phyloP scores from a whole-genome alignment of 805 yeast species.

The Nakazawaea ambrosiae region DNA sequence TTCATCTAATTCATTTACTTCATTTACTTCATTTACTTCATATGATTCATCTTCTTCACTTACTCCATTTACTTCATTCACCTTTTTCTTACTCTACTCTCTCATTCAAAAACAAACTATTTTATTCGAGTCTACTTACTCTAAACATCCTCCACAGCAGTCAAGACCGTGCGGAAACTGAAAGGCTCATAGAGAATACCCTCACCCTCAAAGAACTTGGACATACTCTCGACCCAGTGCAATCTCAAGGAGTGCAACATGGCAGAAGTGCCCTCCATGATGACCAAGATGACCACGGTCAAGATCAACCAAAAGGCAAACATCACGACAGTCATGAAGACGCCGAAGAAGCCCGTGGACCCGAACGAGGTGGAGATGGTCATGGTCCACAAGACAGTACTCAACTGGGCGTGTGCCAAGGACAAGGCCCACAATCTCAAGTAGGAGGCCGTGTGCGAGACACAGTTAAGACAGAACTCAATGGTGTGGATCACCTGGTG shows the following conservation, averaged over 20 bases:
- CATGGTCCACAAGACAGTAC: constrained; percentile 72
- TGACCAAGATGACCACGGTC: constrained; percentile 61
- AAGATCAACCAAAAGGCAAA: constrained; percentile 73
- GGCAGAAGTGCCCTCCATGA: constrained; percentile 83
- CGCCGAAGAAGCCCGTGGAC: constrained; percentile 45
- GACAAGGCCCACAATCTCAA: constrained; percentile 75
- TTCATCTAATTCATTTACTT: too few species aligned
- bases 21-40: too few species aligned
- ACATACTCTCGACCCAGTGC: constrained; percentile 83
- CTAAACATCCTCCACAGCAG: constrained; percentile 9
- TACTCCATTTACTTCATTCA: too few species aligned
- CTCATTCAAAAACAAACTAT: too few species aligned
- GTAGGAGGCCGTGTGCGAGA: constrained; percentile 74
- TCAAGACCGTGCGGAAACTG: constrained; percentile 30
- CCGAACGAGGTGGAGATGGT: constrained; percentile 60
- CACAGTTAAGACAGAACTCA: constrained; percentile 74
- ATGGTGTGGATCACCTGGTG: constrained; percentile 79
- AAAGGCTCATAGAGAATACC: constrained; percentile 66
- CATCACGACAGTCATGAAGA: constrained; percentile 48
- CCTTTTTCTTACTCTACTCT: too few species aligned
- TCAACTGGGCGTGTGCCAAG: constrained; percentile 72
- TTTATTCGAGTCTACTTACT: neutral
- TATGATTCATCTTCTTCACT: too few species aligned
- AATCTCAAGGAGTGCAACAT: constrained; percentile 72
- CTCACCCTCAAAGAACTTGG: constrained; percentile 73